Conservation (phyloP, 2,329 filamentous ascomycete species). For the Phoma sp. region DNA sequence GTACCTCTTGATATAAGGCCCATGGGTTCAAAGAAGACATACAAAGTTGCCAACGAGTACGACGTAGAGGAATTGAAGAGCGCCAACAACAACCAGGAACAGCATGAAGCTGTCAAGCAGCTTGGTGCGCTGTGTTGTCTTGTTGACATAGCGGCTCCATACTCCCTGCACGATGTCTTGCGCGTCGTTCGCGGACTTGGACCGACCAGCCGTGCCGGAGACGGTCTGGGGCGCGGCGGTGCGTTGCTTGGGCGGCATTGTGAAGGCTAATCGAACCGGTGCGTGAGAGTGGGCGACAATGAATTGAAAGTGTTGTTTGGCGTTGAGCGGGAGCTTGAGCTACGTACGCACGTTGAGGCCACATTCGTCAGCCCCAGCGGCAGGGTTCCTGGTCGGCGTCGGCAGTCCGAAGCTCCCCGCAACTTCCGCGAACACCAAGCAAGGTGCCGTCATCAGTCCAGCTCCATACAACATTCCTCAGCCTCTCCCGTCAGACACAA, state of each 20-base stretch:
- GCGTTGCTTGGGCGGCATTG: conserved; percentile 46
- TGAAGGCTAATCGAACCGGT: conserved; percentile 8
- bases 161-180: conserved; percentile 72
- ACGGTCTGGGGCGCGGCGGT: conserved; percentile 23
- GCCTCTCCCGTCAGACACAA: background rate
- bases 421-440: conserved; percentile 24
- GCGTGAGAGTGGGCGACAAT: conserved; percentile 6
- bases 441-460: conserved; percentile 10
- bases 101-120: conserved; percentile 89
- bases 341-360: conserved; percentile 32
- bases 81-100: conserved; percentile 85
- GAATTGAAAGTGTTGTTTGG: conserved; percentile 17
- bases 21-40: conserved; percentile 52
- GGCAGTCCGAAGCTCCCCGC: conserved; percentile 18
- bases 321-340: conserved; percentile 17
- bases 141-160: conserved; percentile 77
- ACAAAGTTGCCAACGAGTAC: conserved; percentile 93
- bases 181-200: conserved; percentile 44
- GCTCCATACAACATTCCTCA: conserved; percentile 7
- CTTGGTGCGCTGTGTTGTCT: conserved; percentile 89
- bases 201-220: conserved; percentile 28
- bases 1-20: background rate
- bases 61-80: conserved; percentile 93
- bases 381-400: conserved; percentile 21
- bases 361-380: conserved; percentile 28